Evolutionary conservation across 1,284 basidiomycete genomes (phyloP).

Genomic region (Ganoderma meredithae): DNA sequence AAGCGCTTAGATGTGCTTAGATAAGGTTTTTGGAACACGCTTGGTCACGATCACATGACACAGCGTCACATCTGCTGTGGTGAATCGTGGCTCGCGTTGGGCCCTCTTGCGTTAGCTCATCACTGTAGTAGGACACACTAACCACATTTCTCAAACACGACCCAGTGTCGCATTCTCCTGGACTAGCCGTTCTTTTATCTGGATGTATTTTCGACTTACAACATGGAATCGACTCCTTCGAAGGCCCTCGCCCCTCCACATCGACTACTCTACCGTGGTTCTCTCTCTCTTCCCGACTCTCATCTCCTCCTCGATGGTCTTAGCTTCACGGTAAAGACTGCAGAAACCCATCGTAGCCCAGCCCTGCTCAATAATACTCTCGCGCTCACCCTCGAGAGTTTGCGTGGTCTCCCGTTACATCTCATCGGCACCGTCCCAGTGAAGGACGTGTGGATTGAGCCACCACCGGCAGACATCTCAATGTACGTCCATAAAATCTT

Average conservation of each 20-base stretch:
- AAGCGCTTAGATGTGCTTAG: no score
- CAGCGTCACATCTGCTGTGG: neutral
- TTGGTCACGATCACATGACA: neutral
- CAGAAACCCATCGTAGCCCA: slow-evolving; percentile 50
- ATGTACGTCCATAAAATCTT: slow-evolving; percentile 53
- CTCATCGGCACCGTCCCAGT: slow-evolving; percentile 63
- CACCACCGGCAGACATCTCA: slow-evolving; percentile 52
- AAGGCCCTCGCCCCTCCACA: slow-evolving; percentile 29
- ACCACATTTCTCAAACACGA: neutral
- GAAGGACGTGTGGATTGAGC: slow-evolving; percentile 65
- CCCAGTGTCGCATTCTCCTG: no score
- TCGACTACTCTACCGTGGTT: slow-evolving; percentile 77
- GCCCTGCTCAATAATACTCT: slow-evolving; percentile 69
- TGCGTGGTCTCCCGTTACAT: slow-evolving; percentile 76
- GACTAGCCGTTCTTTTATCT: neutral
- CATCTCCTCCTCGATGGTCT: slow-evolving; percentile 75
- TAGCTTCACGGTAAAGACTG: slow-evolving; percentile 61
- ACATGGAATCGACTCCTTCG: slow-evolving; percentile 13
- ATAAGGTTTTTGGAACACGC: neutral
- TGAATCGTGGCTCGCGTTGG: neutral
- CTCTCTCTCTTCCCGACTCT: slow-evolving; percentile 78
- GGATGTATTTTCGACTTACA: neutral
- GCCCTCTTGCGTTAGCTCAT: neutral
- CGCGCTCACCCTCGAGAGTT: slow-evolving; percentile 77
- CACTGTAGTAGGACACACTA: neutral